phyloP scores from a whole-genome alignment of 1,284 basidiomycete genomes.

The Rhodotorula sp. region DNA sequence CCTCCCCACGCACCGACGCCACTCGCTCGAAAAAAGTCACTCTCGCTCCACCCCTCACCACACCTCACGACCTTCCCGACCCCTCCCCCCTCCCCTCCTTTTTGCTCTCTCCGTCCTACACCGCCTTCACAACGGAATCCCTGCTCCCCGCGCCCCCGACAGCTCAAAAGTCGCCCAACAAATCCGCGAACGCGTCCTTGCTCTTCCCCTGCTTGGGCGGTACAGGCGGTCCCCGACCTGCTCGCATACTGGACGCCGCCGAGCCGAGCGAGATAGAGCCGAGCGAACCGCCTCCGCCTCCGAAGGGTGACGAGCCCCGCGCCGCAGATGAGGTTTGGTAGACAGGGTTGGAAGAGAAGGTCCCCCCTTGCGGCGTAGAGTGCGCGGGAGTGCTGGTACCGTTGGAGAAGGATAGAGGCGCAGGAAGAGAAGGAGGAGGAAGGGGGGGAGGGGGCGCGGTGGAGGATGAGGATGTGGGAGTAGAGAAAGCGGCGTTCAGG shows the following conservation, averaged over 20 bases:
- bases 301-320: neutral
- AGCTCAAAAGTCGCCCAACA: slow-evolving; percentile 32
- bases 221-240: neutral
- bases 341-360: slow-evolving; percentile 36
- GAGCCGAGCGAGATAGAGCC: slow-evolving; percentile 5
- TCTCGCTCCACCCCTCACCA: too few relatives aligned
- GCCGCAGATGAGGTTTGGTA: slow-evolving; percentile 9
- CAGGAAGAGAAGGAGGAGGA: neutral
- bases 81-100: too few relatives aligned
- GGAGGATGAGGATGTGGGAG: neutral
- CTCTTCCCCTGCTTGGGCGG: slow-evolving; percentile 5
- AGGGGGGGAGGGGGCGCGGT: neutral
- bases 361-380: slow-evolving; percentile 7
- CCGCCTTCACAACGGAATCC: too few relatives aligned
- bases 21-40: too few relatives aligned
- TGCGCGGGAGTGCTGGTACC: neutral
- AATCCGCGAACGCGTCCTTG: slow-evolving; percentile 38
- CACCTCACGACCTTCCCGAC: too few relatives aligned
- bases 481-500: slow-evolving; percentile 18
- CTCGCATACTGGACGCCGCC: neutral
- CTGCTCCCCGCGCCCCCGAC: too few relatives aligned
- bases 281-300: neutral
- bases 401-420: neutral
- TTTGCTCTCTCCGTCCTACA: too few relatives aligned
- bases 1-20: too few relatives aligned